phyloP scores from a whole-genome alignment of 1,284 basidiomycete genomes.

The Rhizoctonia solani region DNA sequence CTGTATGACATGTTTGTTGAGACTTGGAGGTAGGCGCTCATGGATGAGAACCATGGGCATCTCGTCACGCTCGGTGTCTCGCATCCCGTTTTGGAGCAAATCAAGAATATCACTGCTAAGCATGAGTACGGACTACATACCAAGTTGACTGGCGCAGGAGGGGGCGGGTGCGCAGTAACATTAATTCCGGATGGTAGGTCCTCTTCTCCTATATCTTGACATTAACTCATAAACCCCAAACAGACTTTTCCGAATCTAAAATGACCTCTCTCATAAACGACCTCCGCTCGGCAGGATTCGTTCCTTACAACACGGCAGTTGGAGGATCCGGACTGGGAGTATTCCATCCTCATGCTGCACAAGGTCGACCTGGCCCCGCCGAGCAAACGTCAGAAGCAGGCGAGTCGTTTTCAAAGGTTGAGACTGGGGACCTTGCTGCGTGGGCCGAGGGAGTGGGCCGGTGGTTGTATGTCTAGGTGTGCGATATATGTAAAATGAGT shows the following conservation, averaged over 20 bases:
- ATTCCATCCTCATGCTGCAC: slow-evolving; percentile 61
- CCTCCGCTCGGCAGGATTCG: slow-evolving; percentile 70
- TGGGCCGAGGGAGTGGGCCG: slow-evolving; percentile 64
- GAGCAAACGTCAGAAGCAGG: slow-evolving; percentile 42
- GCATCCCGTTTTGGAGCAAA: slow-evolving; percentile 84
- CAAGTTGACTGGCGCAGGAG: slow-evolving; percentile 99
- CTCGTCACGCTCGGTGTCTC: slow-evolving; percentile 91
- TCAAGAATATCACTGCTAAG: slow-evolving; percentile 69
- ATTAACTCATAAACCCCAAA: slow-evolving; percentile 13
- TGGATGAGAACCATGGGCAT: slow-evolving; percentile 87
- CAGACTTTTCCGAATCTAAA: slow-evolving; percentile 65
- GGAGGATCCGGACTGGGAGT: slow-evolving; percentile 93
- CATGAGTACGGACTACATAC: slow-evolving; percentile 77
- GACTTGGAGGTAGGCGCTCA: slow-evolving; percentile 59
- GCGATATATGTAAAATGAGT: too few species aligned
- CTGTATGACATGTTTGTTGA: slow-evolving; percentile 32
- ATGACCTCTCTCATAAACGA: slow-evolving; percentile 61
- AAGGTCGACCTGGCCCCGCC: slow-evolving; percentile 49
- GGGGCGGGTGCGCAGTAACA: slow-evolving; percentile 96
- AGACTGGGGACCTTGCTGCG: slow-evolving; percentile 53
- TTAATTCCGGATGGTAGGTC: slow-evolving; percentile 81
- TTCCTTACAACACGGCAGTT: slow-evolving; percentile 88
- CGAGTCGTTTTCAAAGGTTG: slow-evolving; percentile 57
- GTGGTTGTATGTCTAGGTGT: slow-evolving; percentile 65
- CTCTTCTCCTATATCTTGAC: slow-evolving; percentile 22